Percentiles rank a stretch among this genome's conserved stretches.
phyloP scores from a whole-genome alignment of 805 yeast genomes.

The Candida takata region DNA sequence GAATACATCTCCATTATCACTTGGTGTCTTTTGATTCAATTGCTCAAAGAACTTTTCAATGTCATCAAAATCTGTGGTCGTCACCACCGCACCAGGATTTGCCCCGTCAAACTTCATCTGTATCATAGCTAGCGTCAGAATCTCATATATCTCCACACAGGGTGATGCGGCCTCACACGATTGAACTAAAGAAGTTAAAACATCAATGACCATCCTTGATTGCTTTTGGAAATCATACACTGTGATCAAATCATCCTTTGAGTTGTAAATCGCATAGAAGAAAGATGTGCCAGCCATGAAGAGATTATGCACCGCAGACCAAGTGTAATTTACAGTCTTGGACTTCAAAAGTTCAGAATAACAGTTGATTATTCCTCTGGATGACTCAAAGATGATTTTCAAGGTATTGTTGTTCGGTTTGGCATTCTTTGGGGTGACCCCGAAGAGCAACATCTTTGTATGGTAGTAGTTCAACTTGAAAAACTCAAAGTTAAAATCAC shows the following conservation, averaged over 20 bases:
- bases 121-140: constrained; percentile 63
- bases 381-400: constrained; percentile 49
- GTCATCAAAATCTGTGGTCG: constrained; percentile 15
- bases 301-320: constrained; percentile 88
- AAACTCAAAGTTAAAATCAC: constrained; percentile 65
- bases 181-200: constrained; percentile 54
- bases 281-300: constrained; percentile 88
- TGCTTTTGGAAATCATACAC: constrained; percentile 43
- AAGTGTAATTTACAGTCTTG: constrained; percentile 69
- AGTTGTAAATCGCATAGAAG: constrained; percentile 67
- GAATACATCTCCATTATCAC: constrained; percentile 9
- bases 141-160: constrained; percentile 66
- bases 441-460: constrained; percentile 63
- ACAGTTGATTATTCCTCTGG: constrained; percentile 57
- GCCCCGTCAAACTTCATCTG: constrained; percentile 39
- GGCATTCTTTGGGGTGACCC: constrained; percentile 66
- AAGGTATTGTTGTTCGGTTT: constrained; percentile 48
- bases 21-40: constrained; percentile 16
- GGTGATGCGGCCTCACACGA: constrained; percentile 73
- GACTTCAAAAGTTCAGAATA: constrained; percentile 52
- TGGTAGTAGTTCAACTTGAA: constrained; percentile 74
- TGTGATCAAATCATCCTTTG: constrained; percentile 42
- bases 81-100: constrained; percentile 2
- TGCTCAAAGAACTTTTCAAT: constrained; percentile 22
- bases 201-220: constrained; percentile 43